Base-by-base conservation (phyloP, 2,329 filamentous ascomycete species). In the Aspergillus felis region DNA sequence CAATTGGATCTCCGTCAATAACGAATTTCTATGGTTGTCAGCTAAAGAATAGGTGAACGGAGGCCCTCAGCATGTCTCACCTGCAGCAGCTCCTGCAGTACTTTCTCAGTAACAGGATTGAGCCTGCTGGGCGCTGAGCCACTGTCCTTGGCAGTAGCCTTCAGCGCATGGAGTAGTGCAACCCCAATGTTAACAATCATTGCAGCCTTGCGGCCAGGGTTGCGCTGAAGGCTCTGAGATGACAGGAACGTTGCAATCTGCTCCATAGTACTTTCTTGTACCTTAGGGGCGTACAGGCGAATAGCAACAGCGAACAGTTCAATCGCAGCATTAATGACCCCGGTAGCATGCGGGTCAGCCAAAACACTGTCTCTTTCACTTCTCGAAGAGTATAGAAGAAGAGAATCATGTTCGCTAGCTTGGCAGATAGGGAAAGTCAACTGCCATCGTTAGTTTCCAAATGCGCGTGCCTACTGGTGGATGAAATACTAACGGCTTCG, bases 211-310 rank as follows among this genome's bases (percentile, higher is more conserved):
- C 93, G 84, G 5, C 92, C 92, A 1, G 89, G 88, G 66, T 97
- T 94, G 61, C 94, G 85, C 64, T 93, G 90, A 24, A 97, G 79
- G 51, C 84, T 86, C 0, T 86, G 85, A 1, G 92, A 89, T 0
- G 91, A 89, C n/a, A 94, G 80, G 68, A 95, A 96, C 0, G 91
- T 94, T 17, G 90, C 88, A 50, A 97, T 87, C 70, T 99, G 94
- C 73, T 99, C 94, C 9, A 99, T 79, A 50, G 96, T 91, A 69
- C 93, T 97, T 73, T 99, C 94, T 68, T 99, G 94, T 2, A 99
- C 90, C 68, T 93, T 96, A 3, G 91, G 83, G 0, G 90, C 89
- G 49, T 96, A 95, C 9, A 97, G 79, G 2, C 94, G 92, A 57
- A 99, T 87, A 42, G 91, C 90, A 54, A 96, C 90, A 1, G 92